phyloP scores from a whole-genome alignment of 2,329 filamentous ascomycete genomes.

The Zymoseptoria pseudotritici region DNA sequence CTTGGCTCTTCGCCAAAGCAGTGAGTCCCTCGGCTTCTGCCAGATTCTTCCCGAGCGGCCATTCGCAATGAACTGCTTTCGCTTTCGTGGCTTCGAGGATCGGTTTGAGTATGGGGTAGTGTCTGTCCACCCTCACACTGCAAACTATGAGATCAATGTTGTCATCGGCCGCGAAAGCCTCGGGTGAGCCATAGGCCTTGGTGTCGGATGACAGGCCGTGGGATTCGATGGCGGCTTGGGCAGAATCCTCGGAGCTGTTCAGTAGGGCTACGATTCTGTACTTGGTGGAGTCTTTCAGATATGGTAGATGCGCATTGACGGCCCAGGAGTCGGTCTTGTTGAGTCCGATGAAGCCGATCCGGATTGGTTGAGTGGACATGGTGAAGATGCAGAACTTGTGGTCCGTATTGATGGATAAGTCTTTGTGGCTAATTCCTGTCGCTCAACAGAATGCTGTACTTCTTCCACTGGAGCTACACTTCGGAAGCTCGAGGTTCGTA shows the following conservation, averaged over 20 bases:
- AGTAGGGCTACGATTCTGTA: slow-evolving; percentile 46
- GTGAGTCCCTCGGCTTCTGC: slow-evolving; percentile 38
- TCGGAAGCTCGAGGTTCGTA: neutral
- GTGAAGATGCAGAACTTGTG: neutral
- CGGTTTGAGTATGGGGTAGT: slow-evolving; percentile 37
- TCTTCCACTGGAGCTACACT: neutral
- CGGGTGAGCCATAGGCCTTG: slow-evolving; percentile 39
- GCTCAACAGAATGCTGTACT: neutral
- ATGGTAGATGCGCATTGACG: slow-evolving; percentile 48
- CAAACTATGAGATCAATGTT: slow-evolving; percentile 44
- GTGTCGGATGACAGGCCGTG: slow-evolving; percentile 33
- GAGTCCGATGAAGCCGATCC: slow-evolving; percentile 50
- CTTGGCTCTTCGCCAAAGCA: slow-evolving; percentile 32
- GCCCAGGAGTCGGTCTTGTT: slow-evolving; percentile 49
- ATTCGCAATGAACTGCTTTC: slow-evolving; percentile 28
- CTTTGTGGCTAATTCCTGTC: neutral
- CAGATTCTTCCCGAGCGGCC: slow-evolving; percentile 39
- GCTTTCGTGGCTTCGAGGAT: slow-evolving; percentile 20
- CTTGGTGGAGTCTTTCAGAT: slow-evolving; percentile 42
- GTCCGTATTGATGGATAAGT: neutral
- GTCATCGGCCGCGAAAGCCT: slow-evolving; percentile 39
- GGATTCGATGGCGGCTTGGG: slow-evolving; percentile 35
- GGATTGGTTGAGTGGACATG: slow-evolving; percentile 34
- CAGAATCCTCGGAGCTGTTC: slow-evolving; percentile 41
- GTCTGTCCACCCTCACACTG: slow-evolving; percentile 37